These are phyloP conservation scores for Ephemerocybe angulata DNA, from an alignment of 768 basidiomycete genomes.

Conservation along the genomic window DNA sequence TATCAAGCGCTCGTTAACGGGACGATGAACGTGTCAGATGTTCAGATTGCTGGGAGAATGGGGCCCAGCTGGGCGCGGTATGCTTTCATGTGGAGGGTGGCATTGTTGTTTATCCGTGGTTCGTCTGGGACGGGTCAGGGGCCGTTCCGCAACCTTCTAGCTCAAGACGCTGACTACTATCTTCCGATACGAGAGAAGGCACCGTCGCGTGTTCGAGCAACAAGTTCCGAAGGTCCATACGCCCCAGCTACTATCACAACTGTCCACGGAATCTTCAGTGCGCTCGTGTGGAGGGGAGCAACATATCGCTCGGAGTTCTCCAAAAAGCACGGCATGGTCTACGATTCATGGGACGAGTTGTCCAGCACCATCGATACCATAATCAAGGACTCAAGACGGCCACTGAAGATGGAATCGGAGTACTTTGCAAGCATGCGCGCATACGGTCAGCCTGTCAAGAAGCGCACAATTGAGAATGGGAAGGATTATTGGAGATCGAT, in stretches of 20 bases:
- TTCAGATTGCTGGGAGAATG: not conserved
- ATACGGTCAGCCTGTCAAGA: not conserved
- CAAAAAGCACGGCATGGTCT: not conserved
- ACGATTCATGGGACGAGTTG: not conserved
- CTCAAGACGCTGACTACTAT: not conserved
- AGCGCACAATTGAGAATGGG: not conserved
- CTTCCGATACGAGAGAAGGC: slow-evolving; percentile 7
- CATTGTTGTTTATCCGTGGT: not conserved
- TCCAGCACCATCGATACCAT: not conserved
- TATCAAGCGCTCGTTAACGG: not conserved
- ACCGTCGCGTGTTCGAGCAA: not conserved
- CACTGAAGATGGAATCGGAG: not conserved
- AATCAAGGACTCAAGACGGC: no score
- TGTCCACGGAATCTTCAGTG: slow-evolving; percentile 7
- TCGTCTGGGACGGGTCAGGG: not conserved
- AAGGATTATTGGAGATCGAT: not conserved
- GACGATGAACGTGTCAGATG: not conserved
- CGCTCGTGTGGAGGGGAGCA: slow-evolving; percentile 3
- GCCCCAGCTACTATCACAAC: not conserved
- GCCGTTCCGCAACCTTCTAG: not conserved
- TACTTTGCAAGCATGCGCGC: not conserved
- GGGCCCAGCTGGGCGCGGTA: not conserved
- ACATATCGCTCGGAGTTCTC: slow-evolving; percentile 3
- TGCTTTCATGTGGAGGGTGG: not conserved
- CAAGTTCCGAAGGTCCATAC: not conserved